A percentile compares a stretch with the other conserved stretches of the same genome.
phyloP scores from a whole-genome alignment of 257 asterid species.

The Pogostemon cablin region DNA sequence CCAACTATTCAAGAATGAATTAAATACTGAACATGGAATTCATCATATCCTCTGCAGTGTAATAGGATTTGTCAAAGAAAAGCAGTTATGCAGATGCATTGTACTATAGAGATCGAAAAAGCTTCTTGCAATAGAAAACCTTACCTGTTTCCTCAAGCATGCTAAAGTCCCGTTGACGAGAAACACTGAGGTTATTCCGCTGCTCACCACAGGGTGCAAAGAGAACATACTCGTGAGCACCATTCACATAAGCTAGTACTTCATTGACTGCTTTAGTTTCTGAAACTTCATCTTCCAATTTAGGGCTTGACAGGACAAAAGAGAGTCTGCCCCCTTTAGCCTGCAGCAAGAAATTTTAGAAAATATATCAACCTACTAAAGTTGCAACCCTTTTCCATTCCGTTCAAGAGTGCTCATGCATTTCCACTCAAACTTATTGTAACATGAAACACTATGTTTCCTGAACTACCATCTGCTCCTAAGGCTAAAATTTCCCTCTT shows the following conservation, averaged over 20 bases:
- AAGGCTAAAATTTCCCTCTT: conserved; percentile 3
- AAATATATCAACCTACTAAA: neutral
- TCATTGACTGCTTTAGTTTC: conserved; percentile 42
- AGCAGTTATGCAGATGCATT: neutral
- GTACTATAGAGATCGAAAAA: neutral
- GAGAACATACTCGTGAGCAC: conserved; percentile 68
- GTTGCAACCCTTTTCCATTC: too few relatives aligned
- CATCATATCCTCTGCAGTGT: too few relatives aligned
- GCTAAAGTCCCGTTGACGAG: conserved; percentile 37
- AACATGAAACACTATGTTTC: neutral
- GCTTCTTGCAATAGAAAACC: conserved; percentile 2
- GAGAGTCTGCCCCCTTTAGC: conserved; percentile 77
- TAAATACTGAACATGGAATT: too few relatives aligned
- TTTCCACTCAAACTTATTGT: neutral
- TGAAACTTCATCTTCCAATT: conserved; percentile 40
- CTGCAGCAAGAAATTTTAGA: conserved; percentile 44
- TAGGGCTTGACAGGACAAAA: conserved; percentile 46
- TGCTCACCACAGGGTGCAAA: conserved; percentile 54
- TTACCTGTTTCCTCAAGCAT: conserved; percentile 67
- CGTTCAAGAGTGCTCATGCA: too few relatives aligned
- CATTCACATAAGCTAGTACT: conserved; percentile 63
- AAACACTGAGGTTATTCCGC: conserved; percentile 36
- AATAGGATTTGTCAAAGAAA: neutral
- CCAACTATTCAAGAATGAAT: too few relatives aligned
- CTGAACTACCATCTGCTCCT: conserved; percentile 4